Percentiles rank a stretch among this genome's conserved stretches.
Conservation (phyloP, 1,139 yeast species). For the Groenewaldozyma auringiensis region DNA sequence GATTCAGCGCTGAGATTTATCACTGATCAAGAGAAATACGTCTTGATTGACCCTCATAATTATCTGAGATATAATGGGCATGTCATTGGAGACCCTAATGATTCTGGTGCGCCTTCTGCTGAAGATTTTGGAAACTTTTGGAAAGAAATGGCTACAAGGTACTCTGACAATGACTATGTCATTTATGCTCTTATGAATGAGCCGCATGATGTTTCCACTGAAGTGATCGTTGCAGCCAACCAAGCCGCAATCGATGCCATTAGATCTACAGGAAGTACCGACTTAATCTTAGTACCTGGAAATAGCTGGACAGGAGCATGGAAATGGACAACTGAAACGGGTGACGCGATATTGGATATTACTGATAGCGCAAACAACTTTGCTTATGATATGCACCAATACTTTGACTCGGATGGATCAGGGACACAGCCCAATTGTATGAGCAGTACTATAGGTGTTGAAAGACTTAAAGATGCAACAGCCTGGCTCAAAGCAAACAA, state of each 20-base stretch:
- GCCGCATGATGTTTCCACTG: slow-evolving; percentile 6
- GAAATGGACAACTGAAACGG: slow-evolving; percentile 2
- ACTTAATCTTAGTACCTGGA: slow-evolving; percentile 6
- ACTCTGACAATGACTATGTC: slow-evolving; percentile 3
- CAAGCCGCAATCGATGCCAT: slow-evolving; percentile 8
- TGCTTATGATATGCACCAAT: slow-evolving; percentile 9
- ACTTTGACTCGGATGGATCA: slow-evolving; percentile 8
- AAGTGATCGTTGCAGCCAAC: slow-evolving; percentile 3
- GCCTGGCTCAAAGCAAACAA: slow-evolving; percentile 5
- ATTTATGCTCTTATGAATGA: slow-evolving; percentile 7
- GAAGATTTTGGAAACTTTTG: slow-evolving; percentile 4
- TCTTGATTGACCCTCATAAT: slow-evolving; percentile 9
- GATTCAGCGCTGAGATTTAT: slow-evolving; percentile 2
- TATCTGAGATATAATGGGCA: slow-evolving; percentile 6
- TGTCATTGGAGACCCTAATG: slow-evolving; percentile 4
- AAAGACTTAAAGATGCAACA: slow-evolving; percentile 5
- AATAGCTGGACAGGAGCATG: slow-evolving; percentile 7
- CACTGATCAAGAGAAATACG: slow-evolving; percentile 2
- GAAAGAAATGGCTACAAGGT: slow-evolving; percentile 5
- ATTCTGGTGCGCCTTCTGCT: slow-evolving; percentile 2
- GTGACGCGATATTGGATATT: slow-evolving; percentile 2
- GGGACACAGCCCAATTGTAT: slow-evolving; percentile 6
- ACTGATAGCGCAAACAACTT: slow-evolving; percentile 5
- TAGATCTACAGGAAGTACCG: slow-evolving; percentile 5
- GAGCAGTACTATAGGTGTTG: slow-evolving; percentile 4